Evolutionary conservation across 257 asterid species (phyloP).

Genomic region (Lycium ferocissimum): DNA sequence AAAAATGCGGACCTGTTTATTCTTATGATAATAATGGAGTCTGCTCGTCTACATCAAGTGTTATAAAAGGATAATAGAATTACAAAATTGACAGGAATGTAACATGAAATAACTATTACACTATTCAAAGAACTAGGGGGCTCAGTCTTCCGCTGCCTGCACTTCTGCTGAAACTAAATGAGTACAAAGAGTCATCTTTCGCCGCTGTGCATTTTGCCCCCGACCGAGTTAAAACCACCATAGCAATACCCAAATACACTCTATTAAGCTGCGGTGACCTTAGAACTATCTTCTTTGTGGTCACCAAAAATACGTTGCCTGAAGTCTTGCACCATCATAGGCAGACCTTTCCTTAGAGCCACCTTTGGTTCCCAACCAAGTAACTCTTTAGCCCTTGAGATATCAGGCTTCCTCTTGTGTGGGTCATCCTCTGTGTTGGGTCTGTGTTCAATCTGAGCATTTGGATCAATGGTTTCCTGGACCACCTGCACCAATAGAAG

Average conservation of each 20-base stretch:
- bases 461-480: constrained; percentile 90
- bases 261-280: constrained; percentile 29
- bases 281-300: constrained; percentile 55
- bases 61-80: constrained; percentile 1
- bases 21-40: constrained; percentile 16
- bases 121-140: constrained; percentile 11
- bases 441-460: constrained; percentile 81
- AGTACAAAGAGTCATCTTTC: constrained; percentile 1
- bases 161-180: constrained; percentile 20
- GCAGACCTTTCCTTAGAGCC: constrained; percentile 81
- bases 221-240: neutral
- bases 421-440: constrained; percentile 98
- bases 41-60: neutral
- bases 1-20: neutral
- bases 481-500: constrained; percentile 63
- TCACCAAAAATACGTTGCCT: constrained; percentile 92
- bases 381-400: constrained; percentile 79
- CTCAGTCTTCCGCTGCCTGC: constrained; percentile 16
- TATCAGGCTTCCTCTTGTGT: constrained; percentile 96
- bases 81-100: constrained; percentile 22
- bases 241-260: neutral
- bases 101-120: neutral
- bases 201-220: constrained; percentile 19
- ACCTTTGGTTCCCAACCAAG: constrained; percentile 98
- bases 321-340: constrained; percentile 93